Evolutionary conservation across 441 rosid species (phyloP).

Genomic region (Pelargonium citronellum): DNA sequence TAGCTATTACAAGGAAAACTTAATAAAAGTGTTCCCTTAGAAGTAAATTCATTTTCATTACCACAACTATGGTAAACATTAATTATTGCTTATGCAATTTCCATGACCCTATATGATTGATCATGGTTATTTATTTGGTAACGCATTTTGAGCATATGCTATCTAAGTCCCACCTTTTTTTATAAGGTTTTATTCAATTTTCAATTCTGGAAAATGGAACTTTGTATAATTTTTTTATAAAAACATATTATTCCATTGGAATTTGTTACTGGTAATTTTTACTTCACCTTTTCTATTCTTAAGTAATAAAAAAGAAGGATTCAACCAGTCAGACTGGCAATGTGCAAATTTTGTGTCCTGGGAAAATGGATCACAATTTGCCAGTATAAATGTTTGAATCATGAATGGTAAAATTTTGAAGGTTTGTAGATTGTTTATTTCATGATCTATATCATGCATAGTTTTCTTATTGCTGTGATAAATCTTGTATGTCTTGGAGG

Average conservation of each 20-base stretch:
- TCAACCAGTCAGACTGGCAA: neutral
- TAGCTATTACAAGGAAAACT: neutral
- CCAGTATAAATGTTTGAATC: slow-evolving; percentile 1
- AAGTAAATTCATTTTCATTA: neutral
- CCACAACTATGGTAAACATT: neutral
- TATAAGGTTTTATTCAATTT: neutral
- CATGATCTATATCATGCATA: neutral
- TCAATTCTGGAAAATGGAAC: neutral
- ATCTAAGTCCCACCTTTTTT: neutral
- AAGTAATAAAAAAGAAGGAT: neutral
- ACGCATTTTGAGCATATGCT: neutral
- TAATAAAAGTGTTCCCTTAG: neutral
- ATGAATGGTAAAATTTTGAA: neutral
- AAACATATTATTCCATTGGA: neutral
- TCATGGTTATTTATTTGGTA: neutral
- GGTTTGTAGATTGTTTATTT: neutral
- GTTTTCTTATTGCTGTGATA: neutral
- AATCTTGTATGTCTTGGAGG: neutral
- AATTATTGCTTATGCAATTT: neutral
- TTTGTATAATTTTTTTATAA: neutral
- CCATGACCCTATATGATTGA: neutral
- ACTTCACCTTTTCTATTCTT: neutral
- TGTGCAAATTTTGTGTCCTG: neutral
- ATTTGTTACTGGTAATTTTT: neutral
- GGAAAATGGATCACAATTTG: neutral